Evolutionary conservation across 176 grass and related monocot genomes (phyloP).

Genomic region (Eragrostis nindensis): DNA sequence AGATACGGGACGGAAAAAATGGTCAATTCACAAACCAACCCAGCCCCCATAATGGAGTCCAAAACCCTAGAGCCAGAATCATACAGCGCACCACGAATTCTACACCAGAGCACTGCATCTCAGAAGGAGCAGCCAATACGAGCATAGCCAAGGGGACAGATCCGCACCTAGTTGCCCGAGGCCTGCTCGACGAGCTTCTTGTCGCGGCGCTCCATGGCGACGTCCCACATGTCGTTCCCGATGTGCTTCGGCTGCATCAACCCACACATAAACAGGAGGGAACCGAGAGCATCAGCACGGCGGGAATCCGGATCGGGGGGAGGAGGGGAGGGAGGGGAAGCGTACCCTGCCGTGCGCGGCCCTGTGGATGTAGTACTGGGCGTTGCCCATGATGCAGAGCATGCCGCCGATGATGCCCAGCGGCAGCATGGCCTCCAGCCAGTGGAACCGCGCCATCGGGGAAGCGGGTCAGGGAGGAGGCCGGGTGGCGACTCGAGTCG

Average conservation of each 20-base stretch:
- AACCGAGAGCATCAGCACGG: slow-evolving; percentile 11
- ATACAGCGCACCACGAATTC: background rate
- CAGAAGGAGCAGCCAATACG: background rate
- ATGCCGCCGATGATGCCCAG: slow-evolving; percentile 97
- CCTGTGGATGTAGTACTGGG: slow-evolving; percentile 97
- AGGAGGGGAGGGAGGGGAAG: background rate
- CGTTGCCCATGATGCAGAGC: slow-evolving; percentile 98
- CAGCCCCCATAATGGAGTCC: background rate
- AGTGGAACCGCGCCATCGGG: slow-evolving; percentile 75
- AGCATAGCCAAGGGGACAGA: background rate
- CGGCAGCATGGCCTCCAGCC: slow-evolving; percentile 92
- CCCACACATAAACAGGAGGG: background rate
- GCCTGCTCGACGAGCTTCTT: slow-evolving; percentile 75
- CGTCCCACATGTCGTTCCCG: slow-evolving; percentile 96
- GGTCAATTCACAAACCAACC: background rate
- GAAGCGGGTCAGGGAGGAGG: background rate
- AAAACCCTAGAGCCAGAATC: slow-evolving; percentile 20
- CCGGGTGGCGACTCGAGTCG: background rate
- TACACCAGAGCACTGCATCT: background rate
- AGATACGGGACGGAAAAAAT: background rate
- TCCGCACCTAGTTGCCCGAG: slow-evolving; percentile 56
- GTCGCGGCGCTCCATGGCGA: slow-evolving; percentile 97
- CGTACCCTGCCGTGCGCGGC: slow-evolving; percentile 84
- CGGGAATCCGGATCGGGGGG: background rate
- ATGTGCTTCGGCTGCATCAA: slow-evolving; percentile 94